Evolutionary conservation across 169 alveolate genomes (phyloP), one percentile per base, ranked within the genome.

Genomic region (Cryptosporidium meleagridis): DNA sequence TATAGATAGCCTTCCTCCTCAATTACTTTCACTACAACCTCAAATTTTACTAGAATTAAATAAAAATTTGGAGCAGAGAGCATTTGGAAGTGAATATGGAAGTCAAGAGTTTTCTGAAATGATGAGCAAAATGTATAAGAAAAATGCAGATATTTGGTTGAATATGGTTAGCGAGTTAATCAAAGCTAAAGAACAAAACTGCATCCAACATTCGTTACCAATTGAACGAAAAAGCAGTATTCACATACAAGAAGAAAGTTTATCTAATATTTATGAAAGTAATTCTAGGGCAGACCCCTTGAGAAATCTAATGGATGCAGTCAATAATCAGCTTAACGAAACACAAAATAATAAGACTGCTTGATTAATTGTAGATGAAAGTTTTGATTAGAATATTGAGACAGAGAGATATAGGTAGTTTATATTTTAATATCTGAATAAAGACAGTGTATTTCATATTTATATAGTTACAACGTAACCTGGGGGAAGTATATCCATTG

Each of bases 71-170:
- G 23, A 37, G 9, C 84, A 69, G n/a, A 23, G 37, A 8, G 26
- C 59, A 7, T 23, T n/a, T 31, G n/a, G 58, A 31, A 21, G 18
- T 31, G 41, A 29, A 23, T 45, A 10, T 23, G 86, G 58, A 10
- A 41, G 65, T 8, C 26, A n/a, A 29, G 45, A 55, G 23, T 58
- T 73, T 73, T 37, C 39, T 35, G 45, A 21, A 45, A 53, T 26
- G n/a, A 52, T 59, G 70, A 26, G 70, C 35, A 70, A 73, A 33
- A 52, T 73, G 48, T 73, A 73, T 29, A 73, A 48, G 21, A 73
- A 55, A 58, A 73, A 73, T 37, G 71, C 71, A 3, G 72, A 55
- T 59, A 73, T 73, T 29, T 73, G 86, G 86, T n/a, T 55, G 44
- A 51, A 35, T 23, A 73, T 5, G 35, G 21, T 73, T 39, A 31